Evolutionary conservation across 192 early-diverging fungal genomes (phyloP), one percentile per base, ranked within the genome.

Genomic region (Pilaira anomala): DNA sequence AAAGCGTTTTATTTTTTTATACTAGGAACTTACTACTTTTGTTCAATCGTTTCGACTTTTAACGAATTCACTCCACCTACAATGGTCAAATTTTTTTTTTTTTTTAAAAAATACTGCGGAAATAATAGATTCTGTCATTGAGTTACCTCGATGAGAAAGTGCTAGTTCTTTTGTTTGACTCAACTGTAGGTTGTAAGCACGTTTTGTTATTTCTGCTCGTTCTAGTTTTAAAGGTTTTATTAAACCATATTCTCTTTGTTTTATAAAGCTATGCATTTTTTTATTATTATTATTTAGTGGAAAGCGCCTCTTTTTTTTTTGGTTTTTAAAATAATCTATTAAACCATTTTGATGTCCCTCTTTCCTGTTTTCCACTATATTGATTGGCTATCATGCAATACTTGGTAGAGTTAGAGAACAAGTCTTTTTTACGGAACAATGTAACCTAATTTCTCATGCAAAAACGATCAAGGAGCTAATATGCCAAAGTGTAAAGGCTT

Each of bases 31-130:
- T 81, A 85, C 84, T 84, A 87, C 66, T 78, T 59, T 21, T 69
- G 60, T 41, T 87, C 85, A 13, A 80, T 66, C 40, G 66, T 67
- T 26, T 87, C 85, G 6, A 80, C 76, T 7, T 80, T 75, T n/a
- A 87, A 63, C 7, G 72, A 61, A 42, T 79, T 79, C 25, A 87
- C 69, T 9, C 70, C 74, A 12, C 71, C 76, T 73, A 51, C 24
- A 30, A 49, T n/a, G 36, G 8, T 21, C 6, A 16, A 7, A 6
- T 21, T 4, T 50, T 1, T 48, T 14, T 44, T 13, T 54, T n/a
- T n/a, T n/a, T n/a, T n/a, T n/a, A n/a, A n/a, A n/a, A n/a, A n/a
- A n/a, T 25, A 1, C 9, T 40, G 21, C 11, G 5, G 9, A 6
- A 33, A 29, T 0, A 29, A 29, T n/a, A 26, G 14, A 65, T 14